These are phyloP conservation scores for Apiospora sp. DNA, from an alignment of 2,329 filamentous ascomycete genomes.

Conservation along the genomic window DNA sequence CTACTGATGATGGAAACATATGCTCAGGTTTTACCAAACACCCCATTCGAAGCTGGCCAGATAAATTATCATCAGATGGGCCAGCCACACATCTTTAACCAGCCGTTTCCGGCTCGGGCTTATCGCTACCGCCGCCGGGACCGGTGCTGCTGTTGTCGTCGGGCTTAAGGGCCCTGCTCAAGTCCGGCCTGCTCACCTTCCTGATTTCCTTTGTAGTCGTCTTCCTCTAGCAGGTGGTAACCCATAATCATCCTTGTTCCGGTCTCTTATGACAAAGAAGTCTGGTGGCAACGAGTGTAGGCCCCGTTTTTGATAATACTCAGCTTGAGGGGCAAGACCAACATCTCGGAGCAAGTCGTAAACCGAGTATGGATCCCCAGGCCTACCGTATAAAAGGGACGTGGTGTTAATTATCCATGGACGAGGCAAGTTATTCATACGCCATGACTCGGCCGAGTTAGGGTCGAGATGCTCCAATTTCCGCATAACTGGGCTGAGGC, in stretches of 20 bases:
- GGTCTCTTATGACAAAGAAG: not conserved
- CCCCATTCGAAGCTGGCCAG: not conserved
- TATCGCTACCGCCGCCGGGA: not conserved
- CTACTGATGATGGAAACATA: not conserved
- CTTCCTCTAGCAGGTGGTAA: not conserved
- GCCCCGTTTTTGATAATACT: conserved; percentile 22
- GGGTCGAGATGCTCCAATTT: conserved; percentile 22
- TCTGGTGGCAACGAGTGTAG: conserved; percentile 24
- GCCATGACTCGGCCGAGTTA: conserved; percentile 9
- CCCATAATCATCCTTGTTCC: not conserved
- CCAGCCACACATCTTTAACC: too few species aligned
- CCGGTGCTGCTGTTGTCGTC: not conserved
- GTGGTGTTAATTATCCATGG: not conserved
- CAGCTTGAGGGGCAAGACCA: not conserved
- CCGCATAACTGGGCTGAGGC: not conserved
- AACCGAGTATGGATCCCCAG: conserved; percentile 20
- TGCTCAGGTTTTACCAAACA: not conserved
- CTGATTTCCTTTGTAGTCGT: not conserved
- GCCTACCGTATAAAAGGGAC: not conserved
- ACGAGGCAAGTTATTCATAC: not conserved
- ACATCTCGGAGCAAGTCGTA: conserved; percentile 26
- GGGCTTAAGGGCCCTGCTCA: not conserved
- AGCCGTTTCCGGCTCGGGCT: not conserved
- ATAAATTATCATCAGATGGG: not conserved
- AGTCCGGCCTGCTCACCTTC: not conserved